These are phyloP conservation scores for Aquilaria malaccensis DNA, from an alignment of 345 rosid genomes.

Conservation along the genomic window DNA sequence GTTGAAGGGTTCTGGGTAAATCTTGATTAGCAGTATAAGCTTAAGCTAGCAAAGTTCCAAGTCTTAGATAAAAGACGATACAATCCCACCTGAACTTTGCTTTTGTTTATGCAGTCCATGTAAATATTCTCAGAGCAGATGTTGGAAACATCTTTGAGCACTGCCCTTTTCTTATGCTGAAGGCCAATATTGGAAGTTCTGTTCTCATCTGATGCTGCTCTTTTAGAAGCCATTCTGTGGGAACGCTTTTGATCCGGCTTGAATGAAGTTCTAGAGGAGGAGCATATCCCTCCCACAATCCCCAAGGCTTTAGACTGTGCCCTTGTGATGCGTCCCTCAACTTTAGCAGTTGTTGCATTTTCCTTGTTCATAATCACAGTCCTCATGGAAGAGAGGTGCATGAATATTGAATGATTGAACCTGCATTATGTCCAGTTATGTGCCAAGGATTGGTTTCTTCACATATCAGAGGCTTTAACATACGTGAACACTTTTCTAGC, in stretches of 20 bases:
- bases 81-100: constrained; percentile 41
- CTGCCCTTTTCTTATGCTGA: constrained; percentile 73
- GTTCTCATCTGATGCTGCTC: constrained; percentile 45
- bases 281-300: constrained; percentile 31
- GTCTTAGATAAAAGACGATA: constrained; percentile 11
- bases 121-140: constrained; percentile 19
- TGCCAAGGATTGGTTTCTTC: too few species aligned
- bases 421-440: constrained; percentile 17
- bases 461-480: too few species aligned
- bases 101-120: constrained; percentile 26
- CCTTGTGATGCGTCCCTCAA: constrained; percentile 52
- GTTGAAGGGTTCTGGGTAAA: too few species aligned
- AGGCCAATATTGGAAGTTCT: constrained; percentile 24
- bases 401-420: constrained; percentile 36
- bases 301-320: constrained; percentile 65
- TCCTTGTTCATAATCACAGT: constrained; percentile 59
- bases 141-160: constrained; percentile 74
- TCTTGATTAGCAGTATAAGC: neutral
- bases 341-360: constrained; percentile 31
- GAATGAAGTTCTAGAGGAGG: constrained; percentile 47
- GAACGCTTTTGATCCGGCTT: constrained; percentile 56
- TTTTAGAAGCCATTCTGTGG: constrained; percentile 30
- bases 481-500: too few species aligned
- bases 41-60: neutral
- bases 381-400: constrained; percentile 27